Evolutionary conservation across 169 alveolate species (phyloP).

Genomic region (Plasmodium knowlesi): DNA sequence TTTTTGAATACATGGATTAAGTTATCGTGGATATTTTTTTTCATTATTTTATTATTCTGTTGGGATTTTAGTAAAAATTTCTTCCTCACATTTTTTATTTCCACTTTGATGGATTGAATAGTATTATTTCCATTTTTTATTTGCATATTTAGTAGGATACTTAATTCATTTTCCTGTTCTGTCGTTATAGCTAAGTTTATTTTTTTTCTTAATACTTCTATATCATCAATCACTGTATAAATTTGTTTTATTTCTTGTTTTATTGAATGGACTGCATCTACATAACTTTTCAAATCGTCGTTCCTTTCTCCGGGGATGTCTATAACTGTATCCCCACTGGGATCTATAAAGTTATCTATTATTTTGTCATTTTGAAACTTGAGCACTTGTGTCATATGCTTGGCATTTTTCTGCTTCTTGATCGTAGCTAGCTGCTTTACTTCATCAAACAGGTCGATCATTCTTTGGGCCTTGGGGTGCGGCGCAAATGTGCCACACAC

Average conservation of each 20-base stretch:
- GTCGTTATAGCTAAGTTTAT: slow-evolving; percentile 38
- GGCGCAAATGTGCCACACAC: background rate
- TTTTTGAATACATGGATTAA: slow-evolving; percentile 63
- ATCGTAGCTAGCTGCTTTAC: slow-evolving; percentile 25
- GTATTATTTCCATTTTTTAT: slow-evolving; percentile 52
- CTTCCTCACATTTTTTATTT: slow-evolving; percentile 46
- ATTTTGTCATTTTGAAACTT: slow-evolving; percentile 24
- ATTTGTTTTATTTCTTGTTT: slow-evolving; percentile 43
- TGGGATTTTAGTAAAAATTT: slow-evolving; percentile 19
- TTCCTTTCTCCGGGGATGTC: background rate
- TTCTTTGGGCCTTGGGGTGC: slow-evolving; percentile 7
- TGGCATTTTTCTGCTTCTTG: slow-evolving; percentile 37
- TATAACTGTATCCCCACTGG: slow-evolving; percentile 35
- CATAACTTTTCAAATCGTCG: slow-evolving; percentile 44
- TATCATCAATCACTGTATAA: slow-evolving; percentile 13
- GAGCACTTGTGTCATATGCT: slow-evolving; percentile 22
- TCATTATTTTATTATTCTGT: slow-evolving; percentile 32
- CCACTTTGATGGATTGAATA: slow-evolving; percentile 32
- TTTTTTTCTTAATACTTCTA: slow-evolving; percentile 45
- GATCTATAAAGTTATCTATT: slow-evolving; percentile 4
- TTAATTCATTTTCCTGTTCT: slow-evolving; percentile 75
- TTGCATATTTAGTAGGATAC: slow-evolving; percentile 41
- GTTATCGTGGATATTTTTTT: slow-evolving; percentile 64
- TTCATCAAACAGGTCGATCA: slow-evolving; percentile 51
- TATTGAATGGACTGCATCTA: slow-evolving; percentile 44